Evolutionary conservation across 2,329 filamentous ascomycete species (phyloP), one percentile per base, ranked within the genome.

Genomic region (Dactylellina drechsleri): DNA sequence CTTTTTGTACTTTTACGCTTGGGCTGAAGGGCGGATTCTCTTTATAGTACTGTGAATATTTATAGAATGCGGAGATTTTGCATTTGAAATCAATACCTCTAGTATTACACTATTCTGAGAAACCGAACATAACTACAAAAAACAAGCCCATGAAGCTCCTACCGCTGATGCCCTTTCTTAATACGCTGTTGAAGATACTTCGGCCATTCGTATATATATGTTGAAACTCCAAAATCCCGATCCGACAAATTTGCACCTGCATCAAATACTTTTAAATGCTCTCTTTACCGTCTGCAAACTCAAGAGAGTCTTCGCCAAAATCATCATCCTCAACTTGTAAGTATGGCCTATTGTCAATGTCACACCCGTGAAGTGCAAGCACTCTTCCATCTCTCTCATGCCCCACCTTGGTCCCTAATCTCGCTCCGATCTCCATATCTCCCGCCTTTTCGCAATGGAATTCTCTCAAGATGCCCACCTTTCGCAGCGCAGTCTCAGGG

Each of bases 391-490:
- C 71, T 23, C 71, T 57, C 40, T 18, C 20, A 43, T 68, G 31
- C 1, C 71, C 71, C 16, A 60, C 64, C n/a, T 31, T 45, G 0
- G 64, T 75, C 5, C 58, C 58, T 13, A 75, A 28, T 20, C 64
- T 75, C 6, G 58, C 59, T 12, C 71, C 71, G 2, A 64, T 49
- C 8, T 68, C 71, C 4, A 60, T 13, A 18, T 53, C 41, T 1
- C 64, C 58, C 5, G 71, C 71, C 15, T 31, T 62, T 28, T 64
- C 59, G 20, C 65, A 60, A 59, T 75, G 71, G 16, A 68, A 66
- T 20, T 75, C 71, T 20, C 58, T 53, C 16, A 75, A 15, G 16
- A 75, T 65, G 6, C 71, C 71, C n/a, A 68, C 41, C 4, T 68
- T 45, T n/a, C 20, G n/a, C 31, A 75, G 45, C 10, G 71, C 71